These are phyloP conservation scores for Aschersonia sp. DNA, from an alignment of 2,329 filamentous ascomycete species.

Conservation along the genomic window DNA sequence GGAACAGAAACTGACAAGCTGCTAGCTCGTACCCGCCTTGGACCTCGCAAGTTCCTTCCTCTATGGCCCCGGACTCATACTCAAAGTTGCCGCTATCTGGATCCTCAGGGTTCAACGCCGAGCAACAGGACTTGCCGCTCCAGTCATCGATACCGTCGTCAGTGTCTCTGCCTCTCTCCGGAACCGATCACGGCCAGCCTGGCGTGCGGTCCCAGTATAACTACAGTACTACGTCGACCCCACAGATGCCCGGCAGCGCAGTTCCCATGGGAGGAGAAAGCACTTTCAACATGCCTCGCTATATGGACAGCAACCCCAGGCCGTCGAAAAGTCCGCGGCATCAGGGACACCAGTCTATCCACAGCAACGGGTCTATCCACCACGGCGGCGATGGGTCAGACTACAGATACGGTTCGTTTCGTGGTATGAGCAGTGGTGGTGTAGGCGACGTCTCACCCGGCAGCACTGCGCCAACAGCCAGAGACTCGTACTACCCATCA, in stretches of 20 bases:
- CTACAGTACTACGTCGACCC: slow-evolving; percentile 35
- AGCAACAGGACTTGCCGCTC: slow-evolving; percentile 38
- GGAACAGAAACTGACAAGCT: slow-evolving; percentile 24
- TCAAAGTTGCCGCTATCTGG: slow-evolving; percentile 37
- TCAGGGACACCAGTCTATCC: slow-evolving; percentile 37
- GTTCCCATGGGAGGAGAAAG: slow-evolving; percentile 24
- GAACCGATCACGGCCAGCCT: slow-evolving; percentile 30
- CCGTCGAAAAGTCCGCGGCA: slow-evolving; percentile 43
- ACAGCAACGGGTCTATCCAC: slow-evolving; percentile 31
- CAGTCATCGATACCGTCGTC: slow-evolving; percentile 37
- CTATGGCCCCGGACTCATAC: slow-evolving; percentile 35
- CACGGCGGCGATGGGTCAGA: slow-evolving; percentile 32
- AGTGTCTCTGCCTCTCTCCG: slow-evolving; percentile 34
- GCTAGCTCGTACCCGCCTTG: slow-evolving; percentile 45
- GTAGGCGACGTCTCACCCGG: slow-evolving; percentile 16
- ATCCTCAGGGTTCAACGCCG: slow-evolving; percentile 29
- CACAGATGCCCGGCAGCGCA: slow-evolving; percentile 30
- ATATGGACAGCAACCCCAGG: slow-evolving; percentile 37
- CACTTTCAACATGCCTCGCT: slow-evolving; percentile 38
- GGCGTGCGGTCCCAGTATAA: slow-evolving; percentile 39
- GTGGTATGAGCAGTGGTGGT: slow-evolving; percentile 13
- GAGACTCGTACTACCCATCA: slow-evolving; percentile 38
- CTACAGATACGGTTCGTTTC: slow-evolving; percentile 39
- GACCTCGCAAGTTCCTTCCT: slow-evolving; percentile 36
- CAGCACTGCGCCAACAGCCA: slow-evolving; percentile 14